Conservation (phyloP, 495 filamentous ascomycete species). For the Rusavskia elegans region DNA sequence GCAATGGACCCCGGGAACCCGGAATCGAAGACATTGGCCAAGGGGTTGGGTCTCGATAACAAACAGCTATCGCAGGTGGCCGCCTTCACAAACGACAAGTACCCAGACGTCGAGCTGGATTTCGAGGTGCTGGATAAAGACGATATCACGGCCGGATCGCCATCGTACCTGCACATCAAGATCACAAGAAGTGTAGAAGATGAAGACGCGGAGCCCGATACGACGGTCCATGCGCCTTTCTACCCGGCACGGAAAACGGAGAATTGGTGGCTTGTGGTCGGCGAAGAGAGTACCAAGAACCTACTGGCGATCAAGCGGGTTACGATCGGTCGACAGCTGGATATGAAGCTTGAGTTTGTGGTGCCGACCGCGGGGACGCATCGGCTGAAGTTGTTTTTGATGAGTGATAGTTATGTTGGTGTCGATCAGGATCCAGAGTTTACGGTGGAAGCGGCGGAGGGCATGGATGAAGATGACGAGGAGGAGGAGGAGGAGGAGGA, state of each 20-base stretch:
- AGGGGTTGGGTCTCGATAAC: slow-evolving; percentile 62
- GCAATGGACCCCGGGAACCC: slow-evolving; percentile 92
- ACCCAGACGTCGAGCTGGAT: slow-evolving; percentile 82
- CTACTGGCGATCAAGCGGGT: slow-evolving; percentile 88
- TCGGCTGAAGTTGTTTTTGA: slow-evolving; percentile 79
- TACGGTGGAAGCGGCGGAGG: slow-evolving; percentile 69
- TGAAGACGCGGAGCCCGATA: slow-evolving; percentile 55
- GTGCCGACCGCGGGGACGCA: slow-evolving; percentile 74
- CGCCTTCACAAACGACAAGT: slow-evolving; percentile 89
- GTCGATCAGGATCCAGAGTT: slow-evolving; percentile 94
- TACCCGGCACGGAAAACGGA: slow-evolving; percentile 88
- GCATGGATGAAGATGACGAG: slow-evolving; percentile 87
- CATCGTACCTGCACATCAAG: slow-evolving; percentile 70
- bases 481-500: slow-evolving; percentile 61
- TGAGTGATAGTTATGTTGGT: slow-evolving; percentile 96
- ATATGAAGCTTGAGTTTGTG: slow-evolving; percentile 71
- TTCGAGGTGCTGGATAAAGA: slow-evolving; percentile 75
- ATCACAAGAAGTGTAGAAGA: slow-evolving; percentile 74
- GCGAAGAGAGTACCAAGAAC: slow-evolving; percentile 69
- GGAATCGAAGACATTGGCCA: slow-evolving; percentile 57
- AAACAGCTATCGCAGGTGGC: slow-evolving; percentile 77
- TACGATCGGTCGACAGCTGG: slow-evolving; percentile 63
- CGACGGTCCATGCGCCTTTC: slow-evolving; percentile 88
- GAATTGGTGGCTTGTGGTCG: slow-evolving; percentile 94
- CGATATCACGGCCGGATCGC: slow-evolving; percentile 59